These are phyloP conservation scores for Pseudozyma thailandica DNA, from an alignment of 1,284 basidiomycete species.

Conservation along the genomic window DNA sequence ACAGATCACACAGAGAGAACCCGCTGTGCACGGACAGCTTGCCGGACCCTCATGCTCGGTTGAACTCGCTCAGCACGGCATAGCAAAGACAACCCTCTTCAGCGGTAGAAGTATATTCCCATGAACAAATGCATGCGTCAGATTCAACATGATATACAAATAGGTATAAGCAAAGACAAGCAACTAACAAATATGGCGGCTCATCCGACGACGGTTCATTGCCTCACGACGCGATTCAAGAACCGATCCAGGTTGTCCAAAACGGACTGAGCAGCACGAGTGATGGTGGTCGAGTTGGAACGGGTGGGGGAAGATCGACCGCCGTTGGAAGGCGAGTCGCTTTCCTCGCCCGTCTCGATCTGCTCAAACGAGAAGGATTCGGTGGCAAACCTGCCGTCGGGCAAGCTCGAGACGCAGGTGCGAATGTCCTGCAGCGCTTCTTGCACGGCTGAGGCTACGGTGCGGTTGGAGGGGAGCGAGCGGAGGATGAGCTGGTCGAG, in stretches of 20 bases:
- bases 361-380: constrained; percentile 36
- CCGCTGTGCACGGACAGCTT: too few relatives aligned
- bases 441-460: constrained; percentile 4
- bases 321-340: constrained; percentile 3
- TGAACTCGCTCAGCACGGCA: too few relatives aligned
- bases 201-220: not conserved
- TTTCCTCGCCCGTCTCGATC: constrained; percentile 23
- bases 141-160: too few relatives aligned
- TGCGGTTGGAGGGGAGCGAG: not conserved
- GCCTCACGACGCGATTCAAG: constrained; percentile 6
- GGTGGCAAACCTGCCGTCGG: constrained; percentile 14
- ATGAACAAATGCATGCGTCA: too few relatives aligned
- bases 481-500: constrained; percentile 23
- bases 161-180: too few relatives aligned
- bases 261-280: constrained; percentile 22
- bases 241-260: constrained; percentile 39
- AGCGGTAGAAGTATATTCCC: too few relatives aligned
- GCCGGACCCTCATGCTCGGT: too few relatives aligned
- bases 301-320: not conserved
- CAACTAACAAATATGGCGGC: not conserved
- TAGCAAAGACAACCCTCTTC: too few relatives aligned
- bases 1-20: too few relatives aligned
- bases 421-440: constrained; percentile 20
- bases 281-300: constrained; percentile 28
- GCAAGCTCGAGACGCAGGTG: constrained; percentile 18